A percentile compares a stretch with the other conserved stretches of the same genome.
phyloP scores from a whole-genome alignment of 179 eudicot species.

The Silene vulgaris region DNA sequence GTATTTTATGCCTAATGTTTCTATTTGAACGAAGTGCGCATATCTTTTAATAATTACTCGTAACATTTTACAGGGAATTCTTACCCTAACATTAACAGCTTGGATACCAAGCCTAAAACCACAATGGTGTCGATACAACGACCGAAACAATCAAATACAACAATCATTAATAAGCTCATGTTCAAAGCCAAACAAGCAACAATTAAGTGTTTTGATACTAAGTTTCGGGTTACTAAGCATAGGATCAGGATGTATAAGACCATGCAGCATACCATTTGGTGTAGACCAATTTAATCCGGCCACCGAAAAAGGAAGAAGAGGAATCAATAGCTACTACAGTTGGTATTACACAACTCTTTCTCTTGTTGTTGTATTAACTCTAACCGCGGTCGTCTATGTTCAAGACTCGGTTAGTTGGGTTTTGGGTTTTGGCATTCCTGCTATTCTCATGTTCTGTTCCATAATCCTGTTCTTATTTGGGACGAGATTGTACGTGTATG shows the following conservation, averaged over 20 bases:
- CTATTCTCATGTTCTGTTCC: slow-evolving; percentile 43
- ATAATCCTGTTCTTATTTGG: slow-evolving; percentile 54
- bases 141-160: background rate
- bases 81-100: slow-evolving; percentile 41
- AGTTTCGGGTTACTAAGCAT: slow-evolving; percentile 39
- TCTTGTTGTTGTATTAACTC: slow-evolving; percentile 36
- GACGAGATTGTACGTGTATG: slow-evolving; percentile 36
- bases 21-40: too few species aligned
- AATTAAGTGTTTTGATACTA: slow-evolving; percentile 34
- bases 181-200: slow-evolving; percentile 32
- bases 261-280: slow-evolving; percentile 63
- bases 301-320: slow-evolving; percentile 50
- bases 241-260: slow-evolving; percentile 54
- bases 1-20: too few species aligned
- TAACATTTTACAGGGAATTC: slow-evolving; percentile 43
- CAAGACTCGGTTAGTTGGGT: slow-evolving; percentile 60
- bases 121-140: slow-evolving; percentile 33
- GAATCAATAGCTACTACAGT: slow-evolving; percentile 59
- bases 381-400: slow-evolving; percentile 50
- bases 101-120: slow-evolving; percentile 44
- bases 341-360: slow-evolving; percentile 65
- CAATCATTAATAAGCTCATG: slow-evolving; percentile 35
- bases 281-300: slow-evolving; percentile 60
- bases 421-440: slow-evolving; percentile 52
- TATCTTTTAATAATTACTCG: too few species aligned